These are phyloP conservation scores for Cucurbita argyrosperma DNA, from an alignment of 306 rosid species.

Conservation along the genomic window DNA sequence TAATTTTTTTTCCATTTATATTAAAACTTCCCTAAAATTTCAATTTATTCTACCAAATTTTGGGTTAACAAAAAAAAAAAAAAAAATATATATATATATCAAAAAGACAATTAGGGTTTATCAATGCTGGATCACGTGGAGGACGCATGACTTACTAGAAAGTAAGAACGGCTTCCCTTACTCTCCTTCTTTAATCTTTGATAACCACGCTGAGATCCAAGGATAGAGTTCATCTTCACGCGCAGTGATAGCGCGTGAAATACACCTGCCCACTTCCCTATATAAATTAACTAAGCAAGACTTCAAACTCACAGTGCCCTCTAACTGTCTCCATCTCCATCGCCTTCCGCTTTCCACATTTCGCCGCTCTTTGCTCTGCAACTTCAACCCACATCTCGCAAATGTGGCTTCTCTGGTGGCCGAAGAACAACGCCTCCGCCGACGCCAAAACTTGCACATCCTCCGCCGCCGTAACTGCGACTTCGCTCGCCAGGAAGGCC, in stretches of 20 bases:
- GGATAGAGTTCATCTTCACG: background rate
- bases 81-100: too few relatives aligned
- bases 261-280: background rate
- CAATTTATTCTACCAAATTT: too few relatives aligned
- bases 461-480: background rate
- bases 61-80: too few relatives aligned
- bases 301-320: too few relatives aligned
- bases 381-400: slow-evolving; percentile 1
- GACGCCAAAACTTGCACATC: slow-evolving; percentile 7
- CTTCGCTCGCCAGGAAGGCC: background rate
- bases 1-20: background rate
- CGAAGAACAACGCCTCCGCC: slow-evolving; percentile 18
- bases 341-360: background rate
- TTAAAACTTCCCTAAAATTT: background rate
- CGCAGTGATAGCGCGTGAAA: background rate
- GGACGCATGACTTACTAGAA: background rate
- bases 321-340: background rate
- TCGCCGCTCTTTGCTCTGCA: background rate
- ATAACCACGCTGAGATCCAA: background rate
- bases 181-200: background rate
- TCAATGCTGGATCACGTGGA: slow-evolving; percentile 1
- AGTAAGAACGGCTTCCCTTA: background rate
- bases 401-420: slow-evolving; percentile 38
- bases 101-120: background rate
- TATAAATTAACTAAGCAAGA: background rate